Base-by-base conservation (phyloP, 1,284 basidiomycete species). In the Exobasidium cylindrosporum region DNA sequence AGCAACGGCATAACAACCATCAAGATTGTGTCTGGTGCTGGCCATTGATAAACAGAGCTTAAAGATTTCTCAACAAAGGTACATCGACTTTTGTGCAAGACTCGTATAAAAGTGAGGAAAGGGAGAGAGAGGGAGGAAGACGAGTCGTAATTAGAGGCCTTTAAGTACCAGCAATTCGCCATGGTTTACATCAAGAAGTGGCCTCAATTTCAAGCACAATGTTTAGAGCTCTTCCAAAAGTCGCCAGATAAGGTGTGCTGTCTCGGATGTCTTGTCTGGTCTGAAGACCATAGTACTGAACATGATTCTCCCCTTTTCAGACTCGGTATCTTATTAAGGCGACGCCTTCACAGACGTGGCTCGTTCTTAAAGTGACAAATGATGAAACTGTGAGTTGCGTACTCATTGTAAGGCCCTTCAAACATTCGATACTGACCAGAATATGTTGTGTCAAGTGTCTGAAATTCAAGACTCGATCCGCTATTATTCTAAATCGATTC, bases 391-490 rank as follows among this genome's bases (percentile, higher is more conserved):
- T 66, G 43, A 64, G 64, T 56, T 26, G n/a, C n/a, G n/a, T n/a
- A n/a, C n/a, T n/a, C n/a, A n/a, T n/a, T n/a, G n/a, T 10, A 10
- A 10, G 49, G 10, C 49, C 30, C 13, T n/a, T n/a, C n/a, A n/a
- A n/a, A n/a, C 21, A 24, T 11, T 13, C 21, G 13, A 52, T 13
- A 21, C 21, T 52, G 11, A 13, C 17, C 23, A 52, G 23, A 52
- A n/a, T n/a, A n/a, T n/a, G n/a, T n/a, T n/a, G n/a, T n/a, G n/a
- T 11, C 4, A 60, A 68, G 32, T 68, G 66, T 23, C 83, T 96
- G 76, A 95, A 93, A 81, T 97, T 93, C 84, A 91, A 92, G 80
- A 94, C 93, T 1, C 87, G 88, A 72, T 94, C 91, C 0, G 90
- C 90, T 50, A 88, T 94, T 77, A 92, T 92, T 82, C 86, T 97